These are phyloP conservation scores for Ilex aquifolium DNA, from an alignment of 257 asterid species.

Conservation along the genomic window DNA sequence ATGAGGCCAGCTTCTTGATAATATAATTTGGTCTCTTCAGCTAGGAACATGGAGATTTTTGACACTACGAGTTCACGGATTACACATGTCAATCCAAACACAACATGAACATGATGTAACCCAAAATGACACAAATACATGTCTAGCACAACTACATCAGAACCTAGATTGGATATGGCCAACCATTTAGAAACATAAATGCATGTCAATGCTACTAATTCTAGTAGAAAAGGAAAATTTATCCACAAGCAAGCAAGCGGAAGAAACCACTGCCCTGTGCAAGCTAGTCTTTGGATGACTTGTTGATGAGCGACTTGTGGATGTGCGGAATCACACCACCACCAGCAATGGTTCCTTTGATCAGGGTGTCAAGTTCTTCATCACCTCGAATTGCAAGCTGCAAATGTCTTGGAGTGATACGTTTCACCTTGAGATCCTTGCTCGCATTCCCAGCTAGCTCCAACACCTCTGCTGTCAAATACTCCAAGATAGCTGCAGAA, in stretches of 20 bases:
- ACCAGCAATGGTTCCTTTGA: conserved; percentile 39
- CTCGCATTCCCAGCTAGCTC: conserved; percentile 39
- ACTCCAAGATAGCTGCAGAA: conserved; percentile 38
- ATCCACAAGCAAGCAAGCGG: background rate
- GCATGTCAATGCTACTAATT: background rate
- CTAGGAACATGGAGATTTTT: too few species aligned
- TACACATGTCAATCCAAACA: too few species aligned
- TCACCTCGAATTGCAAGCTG: conserved; percentile 40
- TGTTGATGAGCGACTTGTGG: conserved; percentile 38
- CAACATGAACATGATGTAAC: too few species aligned
- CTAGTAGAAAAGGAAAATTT: background rate
- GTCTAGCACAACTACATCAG: too few species aligned
- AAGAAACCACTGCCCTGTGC: background rate
- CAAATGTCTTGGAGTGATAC: conserved; percentile 35
- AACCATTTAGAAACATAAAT: background rate
- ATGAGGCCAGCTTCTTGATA: background rate
- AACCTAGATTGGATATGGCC: background rate
- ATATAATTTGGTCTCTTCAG: too few species aligned
- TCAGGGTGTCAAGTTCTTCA: conserved; percentile 36
- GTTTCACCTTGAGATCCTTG: conserved; percentile 38
- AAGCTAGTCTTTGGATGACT: conserved; percentile 27
- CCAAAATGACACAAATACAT: too few species aligned
- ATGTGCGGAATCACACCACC: conserved; percentile 38
- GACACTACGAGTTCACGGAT: too few species aligned
- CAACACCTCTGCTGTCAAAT: conserved; percentile 34